A percentile compares a stretch with the other conserved stretches of the same genome.
These are phyloP conservation scores for Pyrenochaeta sp. DNA, from an alignment of 2,329 filamentous ascomycete species.

Conservation along the genomic window DNA sequence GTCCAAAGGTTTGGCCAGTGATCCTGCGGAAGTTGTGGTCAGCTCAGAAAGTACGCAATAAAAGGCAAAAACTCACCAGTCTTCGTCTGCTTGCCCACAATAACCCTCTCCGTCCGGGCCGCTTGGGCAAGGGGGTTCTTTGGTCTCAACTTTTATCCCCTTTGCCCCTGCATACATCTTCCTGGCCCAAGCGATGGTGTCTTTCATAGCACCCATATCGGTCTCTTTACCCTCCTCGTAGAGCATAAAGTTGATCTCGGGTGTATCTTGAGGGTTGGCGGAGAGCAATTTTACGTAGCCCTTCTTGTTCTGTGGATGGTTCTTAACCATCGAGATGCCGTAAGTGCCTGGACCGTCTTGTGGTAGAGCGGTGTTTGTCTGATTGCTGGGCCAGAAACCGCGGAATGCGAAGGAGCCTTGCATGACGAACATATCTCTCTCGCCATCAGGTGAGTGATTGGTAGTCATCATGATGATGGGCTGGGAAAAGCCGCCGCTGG, in stretches of 20 bases:
- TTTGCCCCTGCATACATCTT: slow-evolving; percentile 52
- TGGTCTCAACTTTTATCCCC: slow-evolving; percentile 49
- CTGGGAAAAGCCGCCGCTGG: slow-evolving; percentile 20
- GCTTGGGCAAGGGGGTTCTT: slow-evolving; percentile 50
- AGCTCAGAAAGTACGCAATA: not conserved
- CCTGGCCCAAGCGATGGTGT: slow-evolving; percentile 65
- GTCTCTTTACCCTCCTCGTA: slow-evolving; percentile 51
- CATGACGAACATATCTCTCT: slow-evolving; percentile 37
- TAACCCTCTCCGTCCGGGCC: slow-evolving; percentile 51
- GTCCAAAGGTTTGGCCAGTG: slow-evolving; percentile 54
- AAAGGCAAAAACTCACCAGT: slow-evolving; percentile 8
- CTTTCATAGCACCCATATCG: slow-evolving; percentile 56
- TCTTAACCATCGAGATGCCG: slow-evolving; percentile 60
- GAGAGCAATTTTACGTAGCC: slow-evolving; percentile 68
- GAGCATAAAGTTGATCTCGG: slow-evolving; percentile 59
- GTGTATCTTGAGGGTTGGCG: slow-evolving; percentile 67
- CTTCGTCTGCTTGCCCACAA: slow-evolving; percentile 43
- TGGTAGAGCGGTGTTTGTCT: slow-evolving; percentile 23
- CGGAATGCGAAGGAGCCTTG: slow-evolving; percentile 32
- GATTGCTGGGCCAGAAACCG: slow-evolving; percentile 35
- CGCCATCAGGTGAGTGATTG: slow-evolving; percentile 23
- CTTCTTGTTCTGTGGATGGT: slow-evolving; percentile 66
- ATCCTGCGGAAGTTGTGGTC: slow-evolving; percentile 14
- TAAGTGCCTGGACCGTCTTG: slow-evolving; percentile 24
- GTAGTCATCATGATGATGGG: slow-evolving; percentile 32